phyloP scores from a whole-genome alignment of 108 stramenopile genomes.

The Pseudonitzschia multiseries region DNA sequence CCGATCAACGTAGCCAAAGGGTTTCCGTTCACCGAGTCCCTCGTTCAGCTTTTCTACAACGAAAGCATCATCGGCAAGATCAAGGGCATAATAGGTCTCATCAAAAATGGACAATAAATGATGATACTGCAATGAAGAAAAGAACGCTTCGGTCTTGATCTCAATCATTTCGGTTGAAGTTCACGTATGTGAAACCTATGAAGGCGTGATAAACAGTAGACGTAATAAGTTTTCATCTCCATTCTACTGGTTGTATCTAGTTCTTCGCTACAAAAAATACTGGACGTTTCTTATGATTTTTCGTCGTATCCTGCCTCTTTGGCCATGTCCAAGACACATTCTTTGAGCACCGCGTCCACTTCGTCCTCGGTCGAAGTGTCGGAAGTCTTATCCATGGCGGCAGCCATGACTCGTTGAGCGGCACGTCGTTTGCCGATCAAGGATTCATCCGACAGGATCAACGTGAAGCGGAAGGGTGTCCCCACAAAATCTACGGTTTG shows the following conservation, averaged over 20 bases:
- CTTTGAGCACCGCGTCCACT: slow-evolving; percentile 42
- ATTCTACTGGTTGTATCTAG: no score
- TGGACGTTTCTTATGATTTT: no score
- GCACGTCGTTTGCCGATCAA: slow-evolving; percentile 87
- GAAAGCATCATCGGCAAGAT: slow-evolving; percentile 68
- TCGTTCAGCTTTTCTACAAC: slow-evolving; percentile 82
- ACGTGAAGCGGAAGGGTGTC: slow-evolving; percentile 71
- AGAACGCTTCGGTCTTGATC: background rate
- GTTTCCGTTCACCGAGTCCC: slow-evolving; percentile 66
- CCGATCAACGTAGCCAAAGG: slow-evolving; percentile 79
- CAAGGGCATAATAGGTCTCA: slow-evolving; percentile 67
- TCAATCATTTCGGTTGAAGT: no score
- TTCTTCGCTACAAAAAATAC: no score
- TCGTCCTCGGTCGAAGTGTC: slow-evolving; percentile 49
- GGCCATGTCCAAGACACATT: slow-evolving; percentile 45
- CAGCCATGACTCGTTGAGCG: slow-evolving; percentile 83
- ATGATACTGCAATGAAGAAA: background rate
- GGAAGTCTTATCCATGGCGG: slow-evolving; percentile 46
- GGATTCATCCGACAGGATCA: slow-evolving; percentile 66
- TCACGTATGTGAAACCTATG: no score
- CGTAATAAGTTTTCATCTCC: no score
- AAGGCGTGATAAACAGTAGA: no score
- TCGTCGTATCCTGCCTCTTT: slow-evolving; percentile 27
- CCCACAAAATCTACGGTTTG: slow-evolving; percentile 88
- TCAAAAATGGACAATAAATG: slow-evolving; percentile 54